These are phyloP conservation scores for Saccharomyces hybrid DNA, from an alignment of 1,139 yeast genomes.

Conservation along the genomic window DNA sequence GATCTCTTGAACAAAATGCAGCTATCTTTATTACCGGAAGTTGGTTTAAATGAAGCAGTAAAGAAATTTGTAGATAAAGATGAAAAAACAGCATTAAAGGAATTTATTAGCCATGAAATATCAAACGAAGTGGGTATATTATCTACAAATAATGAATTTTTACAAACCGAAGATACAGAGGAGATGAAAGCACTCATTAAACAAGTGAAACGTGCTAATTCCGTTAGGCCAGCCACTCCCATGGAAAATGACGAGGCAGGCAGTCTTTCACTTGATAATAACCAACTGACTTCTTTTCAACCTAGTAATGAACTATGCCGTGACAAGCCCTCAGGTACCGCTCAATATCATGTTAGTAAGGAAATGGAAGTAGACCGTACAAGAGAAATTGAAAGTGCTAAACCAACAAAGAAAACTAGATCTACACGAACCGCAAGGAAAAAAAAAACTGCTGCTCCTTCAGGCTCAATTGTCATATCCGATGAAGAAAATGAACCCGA, in stretches of 20 bases:
- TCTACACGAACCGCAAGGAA: background rate
- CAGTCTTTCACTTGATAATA: background rate
- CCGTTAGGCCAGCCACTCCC: conserved; percentile 1
- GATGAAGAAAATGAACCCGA: background rate
- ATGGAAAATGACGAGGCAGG: background rate
- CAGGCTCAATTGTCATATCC: background rate
- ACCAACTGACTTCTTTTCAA: background rate
- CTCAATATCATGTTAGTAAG: background rate
- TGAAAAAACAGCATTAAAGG: conserved; percentile 62
- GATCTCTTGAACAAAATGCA: conserved; percentile 56
- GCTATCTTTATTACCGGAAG: conserved; percentile 62
- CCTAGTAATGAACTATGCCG: background rate
- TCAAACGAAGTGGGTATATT: conserved; percentile 54
- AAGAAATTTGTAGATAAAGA: conserved; percentile 71
- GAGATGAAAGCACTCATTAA: conserved; percentile 28
- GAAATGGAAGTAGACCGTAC: background rate
- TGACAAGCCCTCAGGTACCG: background rate
- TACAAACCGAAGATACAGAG: conserved; percentile 32
- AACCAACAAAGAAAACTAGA: background rate
- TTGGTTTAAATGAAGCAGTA: conserved; percentile 69
- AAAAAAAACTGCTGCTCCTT: background rate
- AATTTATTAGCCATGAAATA: conserved; percentile 62
- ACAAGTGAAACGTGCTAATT: conserved; percentile 24
- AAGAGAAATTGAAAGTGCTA: background rate
- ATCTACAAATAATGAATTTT: conserved; percentile 36